Percentiles rank a stretch among this genome's conserved stretches.
phyloP scores from a whole-genome alignment of 1,284 basidiomycete genomes.

The Naganishia sp. region DNA sequence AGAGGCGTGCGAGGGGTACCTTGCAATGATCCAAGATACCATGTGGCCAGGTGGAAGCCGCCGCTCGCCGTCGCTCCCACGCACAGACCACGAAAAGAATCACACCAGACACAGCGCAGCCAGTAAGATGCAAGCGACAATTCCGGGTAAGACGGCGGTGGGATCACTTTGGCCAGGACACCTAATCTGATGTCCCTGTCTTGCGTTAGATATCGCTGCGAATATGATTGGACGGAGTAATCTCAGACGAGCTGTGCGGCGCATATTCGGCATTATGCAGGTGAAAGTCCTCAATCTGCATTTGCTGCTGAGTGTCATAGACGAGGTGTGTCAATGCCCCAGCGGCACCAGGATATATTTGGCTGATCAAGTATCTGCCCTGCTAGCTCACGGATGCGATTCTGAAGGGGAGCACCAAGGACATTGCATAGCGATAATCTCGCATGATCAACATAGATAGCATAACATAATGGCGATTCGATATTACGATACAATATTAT shows the following conservation, averaged over 20 bases:
- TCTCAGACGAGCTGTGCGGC: slow-evolving; percentile 82
- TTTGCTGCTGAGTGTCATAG: slow-evolving; percentile 78
- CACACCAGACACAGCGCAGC: slow-evolving; percentile 78
- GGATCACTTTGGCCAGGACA: background rate
- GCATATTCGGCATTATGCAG: slow-evolving; percentile 88
- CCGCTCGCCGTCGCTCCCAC: slow-evolving; percentile 63
- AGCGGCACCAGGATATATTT: too few species aligned
- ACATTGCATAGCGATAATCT: background rate
- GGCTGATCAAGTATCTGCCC: background rate
- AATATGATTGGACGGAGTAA: slow-evolving; percentile 96
- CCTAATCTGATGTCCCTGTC: background rate
- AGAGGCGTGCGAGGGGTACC: slow-evolving; percentile 65
- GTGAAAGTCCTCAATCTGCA: slow-evolving; percentile 91
- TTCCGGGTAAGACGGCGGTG: slow-evolving; percentile 69
- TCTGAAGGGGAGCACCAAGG: background rate
- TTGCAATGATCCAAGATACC: slow-evolving; percentile 67
- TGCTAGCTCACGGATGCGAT: slow-evolving; percentile 16
- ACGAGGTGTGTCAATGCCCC: slow-evolving; percentile 64
- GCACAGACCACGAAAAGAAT: slow-evolving; percentile 75
- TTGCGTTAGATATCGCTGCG: slow-evolving; percentile 73
- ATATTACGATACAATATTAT: too few species aligned
- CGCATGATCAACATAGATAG: background rate
- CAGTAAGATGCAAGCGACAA: slow-evolving; percentile 73
- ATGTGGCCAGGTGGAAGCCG: slow-evolving; percentile 82
- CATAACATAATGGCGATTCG: too few species aligned